Base-by-base conservation (phyloP, 2,329 filamentous ascomycete species). In the Hypoxylon sp. region DNA sequence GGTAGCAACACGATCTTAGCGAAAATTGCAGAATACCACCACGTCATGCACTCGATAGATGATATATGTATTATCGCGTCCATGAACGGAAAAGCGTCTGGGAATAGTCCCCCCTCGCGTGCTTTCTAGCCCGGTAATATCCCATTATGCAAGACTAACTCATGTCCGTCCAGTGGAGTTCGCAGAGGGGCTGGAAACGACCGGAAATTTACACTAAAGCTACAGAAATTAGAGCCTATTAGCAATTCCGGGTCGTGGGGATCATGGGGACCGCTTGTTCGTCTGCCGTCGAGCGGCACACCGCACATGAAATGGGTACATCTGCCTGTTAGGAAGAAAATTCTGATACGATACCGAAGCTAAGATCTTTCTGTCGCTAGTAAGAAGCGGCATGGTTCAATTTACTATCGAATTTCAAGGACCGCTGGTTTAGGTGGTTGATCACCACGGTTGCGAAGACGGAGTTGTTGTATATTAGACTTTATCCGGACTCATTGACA, bases 161-260 rank as follows among this genome's bases (percentile, higher is more conserved):
- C 38, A 43, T 21, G 21, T 43, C 62, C 53, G 56, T 56, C 45
- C 50, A 30, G 63, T 58, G 64, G 63, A 60, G 60, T 55, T 63
- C 55, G 25, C 60, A 51, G 25, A 36, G 56, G 59, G 52, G 60
- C 53, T 52, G 60, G 57, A 43, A 59, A 41, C 52, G 30, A 57
- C 45, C 60, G 65, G 60, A 51, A 58, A 61, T 61, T 61, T 58
- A 48, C 51, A 52, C 48, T 41, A 53, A 48, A 51, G 21, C 30
- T 53, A 32, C 45, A 50, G 32, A 48, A 52, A 41, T 49, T 30
- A 51, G 58, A 53, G 52, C 49, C 55, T 61, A 67, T 57, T 30
- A 59, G 25, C 52, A 51, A 63, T 72, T 57, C 65, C 67, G 62
- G 65, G 67, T 63, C 65, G 59, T 70, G 60, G 65, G 62, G 63